Evolutionary conservation across 495 filamentous ascomycete genomes (phyloP).

Genomic region (Staphylotrichum longicolle): DNA sequence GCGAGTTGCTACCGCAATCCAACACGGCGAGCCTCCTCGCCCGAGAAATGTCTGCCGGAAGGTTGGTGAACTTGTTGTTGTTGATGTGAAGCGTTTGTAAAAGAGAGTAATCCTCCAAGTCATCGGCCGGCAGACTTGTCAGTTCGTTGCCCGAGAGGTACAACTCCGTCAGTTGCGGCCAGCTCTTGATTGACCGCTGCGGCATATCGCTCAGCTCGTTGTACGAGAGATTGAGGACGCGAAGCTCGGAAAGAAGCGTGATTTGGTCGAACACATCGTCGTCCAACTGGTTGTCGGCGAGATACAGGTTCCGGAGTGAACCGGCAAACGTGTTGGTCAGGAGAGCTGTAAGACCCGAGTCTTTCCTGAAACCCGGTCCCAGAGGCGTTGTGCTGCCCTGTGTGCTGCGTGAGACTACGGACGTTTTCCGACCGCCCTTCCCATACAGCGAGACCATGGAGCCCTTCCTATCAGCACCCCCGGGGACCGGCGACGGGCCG

Average conservation of each 20-base stretch:
- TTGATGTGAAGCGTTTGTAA: slow-evolving; percentile 94
- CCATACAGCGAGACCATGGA: slow-evolving; percentile 79
- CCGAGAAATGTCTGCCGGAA: slow-evolving; percentile 93
- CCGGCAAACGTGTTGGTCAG: slow-evolving; percentile 79
- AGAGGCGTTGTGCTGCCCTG: slow-evolving; percentile 50
- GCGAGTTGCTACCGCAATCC: slow-evolving; percentile 91
- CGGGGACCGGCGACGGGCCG: slow-evolving; percentile 64
- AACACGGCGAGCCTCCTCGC: slow-evolving; percentile 79
- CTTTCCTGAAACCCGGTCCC: slow-evolving; percentile 61
- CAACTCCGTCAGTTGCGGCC: slow-evolving; percentile 84
- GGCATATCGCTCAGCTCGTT: slow-evolving; percentile 93
- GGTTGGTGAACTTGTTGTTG: slow-evolving; percentile 92
- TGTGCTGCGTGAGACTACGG: slow-evolving; percentile 67
- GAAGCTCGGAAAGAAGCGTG: slow-evolving; percentile 74
- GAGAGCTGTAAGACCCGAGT: slow-evolving; percentile 72
- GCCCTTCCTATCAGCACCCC: slow-evolving; percentile 63
- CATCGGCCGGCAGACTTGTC: slow-evolving; percentile 86
- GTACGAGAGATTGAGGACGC: slow-evolving; percentile 90
- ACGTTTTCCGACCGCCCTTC: slow-evolving; percentile 75
- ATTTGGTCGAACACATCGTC: slow-evolving; percentile 95
- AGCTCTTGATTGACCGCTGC: slow-evolving; percentile 77
- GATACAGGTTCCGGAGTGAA: slow-evolving; percentile 75
- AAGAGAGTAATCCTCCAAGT: slow-evolving; percentile 81
- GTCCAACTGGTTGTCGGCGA: slow-evolving; percentile 90
- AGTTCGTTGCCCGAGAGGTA: slow-evolving; percentile 96